Conservation (phyloP, 1,139 yeast species). For the Geotrichum phurueaensis region DNA sequence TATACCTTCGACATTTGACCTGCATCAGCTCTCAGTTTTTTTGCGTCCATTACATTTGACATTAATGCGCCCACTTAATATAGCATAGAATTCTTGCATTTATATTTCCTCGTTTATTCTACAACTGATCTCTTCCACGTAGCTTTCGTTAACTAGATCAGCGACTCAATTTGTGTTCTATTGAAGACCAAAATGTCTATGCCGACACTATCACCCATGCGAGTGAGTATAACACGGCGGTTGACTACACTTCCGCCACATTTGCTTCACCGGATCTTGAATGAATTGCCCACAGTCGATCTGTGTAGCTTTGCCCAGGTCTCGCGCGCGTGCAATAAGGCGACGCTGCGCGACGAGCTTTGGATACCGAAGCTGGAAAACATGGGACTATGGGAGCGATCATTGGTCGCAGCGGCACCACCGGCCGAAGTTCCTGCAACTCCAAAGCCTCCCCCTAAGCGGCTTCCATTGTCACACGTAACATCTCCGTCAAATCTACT, state of each 20-base stretch:
- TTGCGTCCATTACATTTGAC: no score
- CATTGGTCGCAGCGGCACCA: neutral
- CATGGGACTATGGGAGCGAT: constrained; percentile 46
- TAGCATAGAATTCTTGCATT: neutral
- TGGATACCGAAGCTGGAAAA: constrained; percentile 50
- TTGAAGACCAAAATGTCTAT: constrained; percentile 8
- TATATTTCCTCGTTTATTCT: neutral
- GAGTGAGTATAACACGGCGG: neutral
- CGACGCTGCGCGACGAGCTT: constrained; percentile 35
- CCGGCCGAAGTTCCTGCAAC: neutral
- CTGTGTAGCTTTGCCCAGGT: constrained; percentile 31
- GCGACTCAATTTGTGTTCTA: neutral
- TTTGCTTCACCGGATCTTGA: neutral
- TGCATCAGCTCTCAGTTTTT: neutral
- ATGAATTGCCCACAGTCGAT: constrained; percentile 28
- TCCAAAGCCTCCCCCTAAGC: neutral
- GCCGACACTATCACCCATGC: constrained; percentile 13
- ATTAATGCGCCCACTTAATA: neutral
- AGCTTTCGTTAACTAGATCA: neutral
- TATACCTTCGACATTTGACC: neutral
- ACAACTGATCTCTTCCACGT: neutral
- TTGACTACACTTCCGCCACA: constrained; percentile 4
- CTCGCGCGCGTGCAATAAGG: constrained; percentile 35
- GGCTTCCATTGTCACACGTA: neutral
- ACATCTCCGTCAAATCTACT: neutral